Conservation (phyloP, 2,329 filamentous ascomycete species). For the Penicillium janthinellum region DNA sequence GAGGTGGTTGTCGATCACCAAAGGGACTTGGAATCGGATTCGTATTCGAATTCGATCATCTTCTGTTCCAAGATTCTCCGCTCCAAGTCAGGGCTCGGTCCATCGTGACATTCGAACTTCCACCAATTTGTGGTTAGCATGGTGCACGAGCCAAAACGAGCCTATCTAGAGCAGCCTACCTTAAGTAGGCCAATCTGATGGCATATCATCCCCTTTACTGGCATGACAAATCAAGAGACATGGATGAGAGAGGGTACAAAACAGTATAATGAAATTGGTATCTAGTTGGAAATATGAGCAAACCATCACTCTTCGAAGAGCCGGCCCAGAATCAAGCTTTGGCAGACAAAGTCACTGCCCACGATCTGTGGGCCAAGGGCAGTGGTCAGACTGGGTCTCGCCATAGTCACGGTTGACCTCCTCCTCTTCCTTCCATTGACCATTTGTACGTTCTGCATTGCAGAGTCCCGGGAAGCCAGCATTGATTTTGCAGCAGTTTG, state of each 20-base stretch:
- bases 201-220: neutral
- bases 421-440: slow-evolving; percentile 47
- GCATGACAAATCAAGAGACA: neutral
- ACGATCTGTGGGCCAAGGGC: slow-evolving; percentile 64
- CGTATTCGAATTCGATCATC: neutral
- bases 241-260: neutral
- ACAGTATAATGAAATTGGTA: slow-evolving; percentile 20
- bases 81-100: neutral
- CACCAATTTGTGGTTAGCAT: too few relatives aligned
- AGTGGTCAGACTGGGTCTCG: slow-evolving; percentile 34
- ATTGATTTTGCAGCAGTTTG: slow-evolving; percentile 58
- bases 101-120: neutral
- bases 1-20: neutral
- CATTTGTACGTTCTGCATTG: slow-evolving; percentile 15
- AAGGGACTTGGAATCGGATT: neutral
- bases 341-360: slow-evolving; percentile 83
- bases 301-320: slow-evolving; percentile 62
- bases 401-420: slow-evolving; percentile 32
- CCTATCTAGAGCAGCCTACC: too few relatives aligned
- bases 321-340: slow-evolving; percentile 85
- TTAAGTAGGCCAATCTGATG: neutral
- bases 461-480: slow-evolving; percentile 16
- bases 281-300: slow-evolving; percentile 9
- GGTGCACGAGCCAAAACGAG: too few relatives aligned
- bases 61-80: neutral